Base-by-base conservation (phyloP, 345 rosid genomes). In the Bruguiera parviflora region DNA sequence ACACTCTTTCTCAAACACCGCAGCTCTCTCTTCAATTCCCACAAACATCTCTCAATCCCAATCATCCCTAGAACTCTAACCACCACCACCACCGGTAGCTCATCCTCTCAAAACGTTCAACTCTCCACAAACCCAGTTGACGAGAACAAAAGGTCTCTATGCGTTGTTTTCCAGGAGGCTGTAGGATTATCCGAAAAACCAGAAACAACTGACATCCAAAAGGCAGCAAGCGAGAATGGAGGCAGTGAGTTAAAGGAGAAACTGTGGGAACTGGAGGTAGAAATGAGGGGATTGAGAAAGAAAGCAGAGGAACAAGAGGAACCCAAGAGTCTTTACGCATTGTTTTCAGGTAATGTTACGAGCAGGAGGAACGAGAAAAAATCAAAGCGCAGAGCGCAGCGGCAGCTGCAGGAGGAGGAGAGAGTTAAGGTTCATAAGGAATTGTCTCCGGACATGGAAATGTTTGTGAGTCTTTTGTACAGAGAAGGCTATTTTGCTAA, bases 401-500 rank as follows among this genome's bases (percentile, higher is more conserved):
- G 22, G 47, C 20, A 16, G 19, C 29, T n/a, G 21, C 56, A 24
- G 66, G 11, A 53, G 51, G 27, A 21, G 21, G 18, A 32, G 61
- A 58, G 58, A 63, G 4, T 39, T 29, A n/a, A 64, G 68, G 76
- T 80, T 58, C 72, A 71, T 20, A 87, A 92, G 73, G 90, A 83
- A 75, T 79, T 89, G 37, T 84, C 96, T 3, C 71, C 66, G 1
- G 83, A 85, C 31, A 65, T 82, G 87, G 78, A 78, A 69, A 65
- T 69, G 61, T 83, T 92, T 73, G 72, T 88, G 68, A 79, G 53
- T 76, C 87, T 82, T 83, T 68, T 90, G 82, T 78, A 79, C 43
- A 58, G 65, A 13, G 74, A 82, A 67, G 95, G 96, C 59, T 92
- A 92, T 67, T 84, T 92, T 67, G 78, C 66, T 18, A 67, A 79